Conservation (phyloP, 169 alveolate species). For the Eimeria sp. region DNA sequence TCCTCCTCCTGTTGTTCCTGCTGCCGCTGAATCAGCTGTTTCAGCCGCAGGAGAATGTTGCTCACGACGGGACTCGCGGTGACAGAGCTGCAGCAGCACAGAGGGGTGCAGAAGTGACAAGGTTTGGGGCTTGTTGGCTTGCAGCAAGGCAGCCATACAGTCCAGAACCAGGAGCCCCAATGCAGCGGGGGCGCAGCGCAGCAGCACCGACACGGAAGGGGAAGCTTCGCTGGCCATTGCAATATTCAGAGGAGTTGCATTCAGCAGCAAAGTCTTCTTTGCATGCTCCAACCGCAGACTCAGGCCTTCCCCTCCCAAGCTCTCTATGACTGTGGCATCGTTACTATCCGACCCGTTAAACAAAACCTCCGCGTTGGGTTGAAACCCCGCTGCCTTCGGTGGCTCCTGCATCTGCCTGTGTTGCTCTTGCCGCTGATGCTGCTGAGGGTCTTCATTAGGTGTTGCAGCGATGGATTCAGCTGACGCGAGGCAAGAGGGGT, state of each 20-base stretch:
- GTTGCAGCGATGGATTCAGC: background rate
- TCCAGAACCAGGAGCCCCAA: constrained; percentile 37
- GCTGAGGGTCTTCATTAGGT: background rate
- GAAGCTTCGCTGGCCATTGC: constrained; percentile 11
- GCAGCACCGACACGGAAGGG: constrained; percentile 52
- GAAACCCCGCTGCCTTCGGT: background rate
- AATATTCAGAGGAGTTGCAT: background rate
- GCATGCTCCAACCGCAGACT: constrained; percentile 52
- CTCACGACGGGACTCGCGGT: background rate
- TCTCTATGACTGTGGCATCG: background rate
- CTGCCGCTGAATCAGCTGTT: background rate
- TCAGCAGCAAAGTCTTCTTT: constrained; percentile 38
- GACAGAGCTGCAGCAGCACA: constrained; percentile 50
- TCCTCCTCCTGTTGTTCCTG: background rate
- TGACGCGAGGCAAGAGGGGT: background rate
- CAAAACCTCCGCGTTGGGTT: background rate
- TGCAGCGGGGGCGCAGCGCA: constrained; percentile 54
- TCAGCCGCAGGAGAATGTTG: background rate
- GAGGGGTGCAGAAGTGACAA: constrained; percentile 44
- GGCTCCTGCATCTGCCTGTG: constrained; percentile 25
- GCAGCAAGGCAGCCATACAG: constrained; percentile 12
- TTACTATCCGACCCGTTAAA: background rate
- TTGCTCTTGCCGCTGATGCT: constrained; percentile 22
- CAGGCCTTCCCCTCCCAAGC: constrained; percentile 62
- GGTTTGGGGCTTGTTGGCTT: constrained; percentile 5